These are phyloP conservation scores for Hyphodiscus sp. DNA, from an alignment of 2,329 filamentous ascomycete species.

Conservation along the genomic window DNA sequence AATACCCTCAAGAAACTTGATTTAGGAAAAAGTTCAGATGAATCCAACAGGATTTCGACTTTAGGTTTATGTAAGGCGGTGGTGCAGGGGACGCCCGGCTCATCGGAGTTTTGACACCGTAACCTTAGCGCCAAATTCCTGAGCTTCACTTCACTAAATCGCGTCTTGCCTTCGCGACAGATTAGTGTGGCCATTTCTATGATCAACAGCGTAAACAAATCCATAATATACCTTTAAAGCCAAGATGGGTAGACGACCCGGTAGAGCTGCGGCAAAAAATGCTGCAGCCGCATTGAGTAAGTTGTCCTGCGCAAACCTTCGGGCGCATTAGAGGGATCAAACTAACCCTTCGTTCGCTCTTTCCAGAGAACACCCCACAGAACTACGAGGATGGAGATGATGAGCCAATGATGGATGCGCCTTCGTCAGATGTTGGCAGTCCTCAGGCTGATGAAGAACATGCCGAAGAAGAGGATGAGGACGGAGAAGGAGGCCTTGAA, in stretches of 20 bases:
- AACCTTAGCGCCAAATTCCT: background rate
- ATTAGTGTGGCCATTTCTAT: background rate
- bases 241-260: conserved; percentile 41
- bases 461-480: conserved; percentile 38
- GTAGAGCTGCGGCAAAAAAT: conserved; percentile 47
- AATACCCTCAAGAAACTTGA: no score
- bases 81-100: background rate
- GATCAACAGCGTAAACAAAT: background rate
- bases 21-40: background rate
- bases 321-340: conserved; percentile 14
- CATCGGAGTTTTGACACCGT: background rate
- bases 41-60: no score
- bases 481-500: conserved; percentile 40
- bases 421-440: conserved; percentile 24
- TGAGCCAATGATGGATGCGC: conserved; percentile 38
- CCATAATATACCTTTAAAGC: background rate
- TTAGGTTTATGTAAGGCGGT: background rate
- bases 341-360: background rate
- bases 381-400: conserved; percentile 39
- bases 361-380: conserved; percentile 42
- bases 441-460: conserved; percentile 23
- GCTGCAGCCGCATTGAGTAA: conserved; percentile 47
- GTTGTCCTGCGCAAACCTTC: conserved; percentile 21
- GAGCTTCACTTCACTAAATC: background rate
- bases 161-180: background rate